Base-by-base conservation (phyloP, 1,284 basidiomycete species). In the Puccinia novopanici region DNA sequence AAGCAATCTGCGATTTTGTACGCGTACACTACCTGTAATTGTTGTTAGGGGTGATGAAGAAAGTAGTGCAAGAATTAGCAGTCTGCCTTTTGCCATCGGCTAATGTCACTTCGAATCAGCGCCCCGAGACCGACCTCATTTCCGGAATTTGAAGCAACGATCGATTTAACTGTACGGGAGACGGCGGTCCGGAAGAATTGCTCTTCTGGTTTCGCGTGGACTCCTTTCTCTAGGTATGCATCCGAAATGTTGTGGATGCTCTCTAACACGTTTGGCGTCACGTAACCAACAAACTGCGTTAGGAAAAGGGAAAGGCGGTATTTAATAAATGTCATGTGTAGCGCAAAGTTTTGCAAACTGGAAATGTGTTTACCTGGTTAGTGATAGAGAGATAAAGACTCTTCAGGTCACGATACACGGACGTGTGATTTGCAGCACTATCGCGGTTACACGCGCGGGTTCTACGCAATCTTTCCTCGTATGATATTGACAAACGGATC, bases 71-170 rank as follows among this genome's bases (percentile, higher is more conserved):
- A n/a, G n/a, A n/a, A n/a, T n/a, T n/a, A n/a, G n/a, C n/a, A n/a
- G n/a, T n/a, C n/a, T n/a, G n/a, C n/a, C n/a, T n/a, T n/a, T 27
- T 15, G 54, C 45, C 13, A 3, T 72, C 37, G 4, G 19, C 30
- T 52, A 9, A 8, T 37, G 52, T 24, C 52, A 2, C 6, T n/a
- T n/a, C n/a, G n/a, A n/a, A 59, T 59, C 10, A 24, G 57, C 34
- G 27, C 15, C 10, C 17, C 10, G 24, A 15, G 8, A 45, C 77
- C 15, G 22, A 80, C 77, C 70, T 80, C 67, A 54, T 73, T 80
- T 72, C 77, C 77, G 6, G 77, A 72, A 65, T 80, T 80, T 42
- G 77, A 80, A 48, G 77, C 77, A 50, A 80, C 70, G 40, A 80
- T 80, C 24, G 77, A 80, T 24, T 68, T 5, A 9, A 65, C 54